Base-by-base conservation (phyloP, 352 stramenopile species). In the Phytopythium ostracodes region DNA sequence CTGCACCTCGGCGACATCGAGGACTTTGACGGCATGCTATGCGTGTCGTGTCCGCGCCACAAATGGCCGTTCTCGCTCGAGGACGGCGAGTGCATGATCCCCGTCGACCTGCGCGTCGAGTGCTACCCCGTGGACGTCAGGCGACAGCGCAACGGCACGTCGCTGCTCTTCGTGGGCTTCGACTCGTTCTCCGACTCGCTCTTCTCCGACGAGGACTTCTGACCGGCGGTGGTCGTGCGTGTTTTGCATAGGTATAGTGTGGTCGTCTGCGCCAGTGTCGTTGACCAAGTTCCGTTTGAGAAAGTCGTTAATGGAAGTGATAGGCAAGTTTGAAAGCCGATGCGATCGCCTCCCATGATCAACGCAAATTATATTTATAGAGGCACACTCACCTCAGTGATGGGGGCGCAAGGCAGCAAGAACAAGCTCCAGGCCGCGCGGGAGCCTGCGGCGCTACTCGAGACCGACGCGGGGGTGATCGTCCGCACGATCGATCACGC, bases 1-100 rank as follows among this genome's bases (percentile, higher is more conserved):
- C 70, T 96, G 11, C 79, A 93, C 54, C 58, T 93, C n/a, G 87
- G 87, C 10, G 87, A 96, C 62, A 96, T 96, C 29, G 87, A 96
- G 76, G 84, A 94, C 35, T 83, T 91, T 27, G 81, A 89, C 64
- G 84, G 81, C 44, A 74, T 61, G 29, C 56, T 84, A 0, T 96
- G 84, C 53, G 66, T 96, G 36, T 80, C 84, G 36, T 95, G 87
- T 38, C 87, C 87, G 29, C 82, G 78, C 18, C 87, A 95, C 63
- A 85, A 86, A 54, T 95, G 82, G 82, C 84, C 84, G 0, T 95
- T 93, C 60, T 90, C 86, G 18, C 69, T 95, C 12, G 77, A 86
- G 42, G 80, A 91, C 27, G 87, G 87, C 17, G 81, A 79, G 53
- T 92, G 84, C 64, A 72, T 88, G 38, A 61, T 94, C 54, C 64